Conservation (phyloP, 768 basidiomycete genomes). For the Lactarius hengduanensis region DNA sequence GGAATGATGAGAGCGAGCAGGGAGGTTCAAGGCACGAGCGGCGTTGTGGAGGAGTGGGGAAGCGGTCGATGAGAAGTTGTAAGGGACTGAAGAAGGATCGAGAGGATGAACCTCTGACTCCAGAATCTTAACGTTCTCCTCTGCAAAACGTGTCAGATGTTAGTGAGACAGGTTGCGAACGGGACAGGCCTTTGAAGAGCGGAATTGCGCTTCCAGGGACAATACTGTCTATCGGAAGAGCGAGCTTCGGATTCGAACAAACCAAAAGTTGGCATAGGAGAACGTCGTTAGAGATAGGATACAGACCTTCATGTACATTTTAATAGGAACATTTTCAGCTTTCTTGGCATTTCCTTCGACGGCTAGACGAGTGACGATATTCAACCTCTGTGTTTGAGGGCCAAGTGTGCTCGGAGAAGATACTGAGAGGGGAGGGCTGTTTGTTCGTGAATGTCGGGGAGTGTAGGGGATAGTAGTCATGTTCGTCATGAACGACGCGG, state of each 20-base stretch:
- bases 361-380: slow-evolving; percentile 70
- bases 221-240: slow-evolving; percentile 63
- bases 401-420: slow-evolving; percentile 29
- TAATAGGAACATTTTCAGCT: slow-evolving; percentile 64
- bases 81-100: slow-evolving; percentile 67
- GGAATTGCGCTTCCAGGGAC: slow-evolving; percentile 68
- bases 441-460: slow-evolving; percentile 30
- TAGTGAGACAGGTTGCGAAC: not conserved
- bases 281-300: slow-evolving; percentile 22
- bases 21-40: slow-evolving; percentile 65
- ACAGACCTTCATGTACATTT: slow-evolving; percentile 72
- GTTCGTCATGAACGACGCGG: slow-evolving; percentile 11
- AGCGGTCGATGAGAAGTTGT: slow-evolving; percentile 64
- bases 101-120: slow-evolving; percentile 75
- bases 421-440: slow-evolving; percentile 36
- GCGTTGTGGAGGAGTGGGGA: slow-evolving; percentile 68
- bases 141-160: slow-evolving; percentile 38
- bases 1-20: slow-evolving; percentile 55
- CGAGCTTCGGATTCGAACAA: slow-evolving; percentile 41
- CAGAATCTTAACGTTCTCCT: slow-evolving; percentile 77
- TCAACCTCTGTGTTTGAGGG: slow-evolving; percentile 45
- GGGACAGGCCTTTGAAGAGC: slow-evolving; percentile 60
- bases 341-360: slow-evolving; percentile 73
- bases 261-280: not conserved
- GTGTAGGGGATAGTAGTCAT: slow-evolving; percentile 24